A percentile compares a stretch with the other conserved stretches of the same genome.
phyloP scores from a whole-genome alignment of 2,329 filamentous ascomycete species.

The Aspergillus fumigatiaffinis region DNA sequence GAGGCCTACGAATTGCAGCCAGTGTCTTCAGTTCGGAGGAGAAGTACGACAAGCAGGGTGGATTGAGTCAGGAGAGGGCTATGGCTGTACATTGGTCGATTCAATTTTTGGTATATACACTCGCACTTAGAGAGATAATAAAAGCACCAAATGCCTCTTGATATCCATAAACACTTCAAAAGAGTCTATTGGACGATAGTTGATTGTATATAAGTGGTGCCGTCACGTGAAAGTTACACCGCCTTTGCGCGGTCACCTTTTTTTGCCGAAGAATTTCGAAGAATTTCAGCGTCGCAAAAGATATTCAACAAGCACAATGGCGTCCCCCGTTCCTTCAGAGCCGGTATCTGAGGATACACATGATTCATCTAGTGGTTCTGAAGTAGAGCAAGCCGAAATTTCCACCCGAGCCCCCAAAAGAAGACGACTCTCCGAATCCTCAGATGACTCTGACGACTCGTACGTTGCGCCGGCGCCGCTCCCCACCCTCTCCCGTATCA shows the following conservation, averaged over 20 bases:
- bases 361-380: conserved; percentile 11
- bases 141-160: not conserved
- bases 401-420: conserved; percentile 35
- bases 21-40: conserved; percentile 24
- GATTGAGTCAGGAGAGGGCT: conserved; percentile 4
- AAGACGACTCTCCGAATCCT: conserved; percentile 37
- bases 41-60: conserved; percentile 24
- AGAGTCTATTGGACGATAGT: not conserved
- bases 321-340: conserved; percentile 20
- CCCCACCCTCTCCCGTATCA: conserved; percentile 39
- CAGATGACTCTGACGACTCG: conserved; percentile 32
- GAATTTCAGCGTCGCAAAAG: conserved; percentile 10
- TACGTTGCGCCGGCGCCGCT: conserved; percentile 33
- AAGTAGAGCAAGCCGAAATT: conserved; percentile 16
- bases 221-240: conserved; percentile 18
- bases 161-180: too few relatives aligned
- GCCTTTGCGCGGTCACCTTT: conserved; percentile 26
- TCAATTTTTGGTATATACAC: not conserved
- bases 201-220: not conserved
- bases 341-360: conserved; percentile 18
- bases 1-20: conserved; percentile 36
- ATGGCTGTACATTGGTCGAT: not conserved
- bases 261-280: conserved; percentile 31
- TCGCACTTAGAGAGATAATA: not conserved
- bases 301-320: conserved; percentile 22